Base-by-base conservation (phyloP, 1,284 basidiomycete genomes). In the Apiotrichum veenhuisii region DNA sequence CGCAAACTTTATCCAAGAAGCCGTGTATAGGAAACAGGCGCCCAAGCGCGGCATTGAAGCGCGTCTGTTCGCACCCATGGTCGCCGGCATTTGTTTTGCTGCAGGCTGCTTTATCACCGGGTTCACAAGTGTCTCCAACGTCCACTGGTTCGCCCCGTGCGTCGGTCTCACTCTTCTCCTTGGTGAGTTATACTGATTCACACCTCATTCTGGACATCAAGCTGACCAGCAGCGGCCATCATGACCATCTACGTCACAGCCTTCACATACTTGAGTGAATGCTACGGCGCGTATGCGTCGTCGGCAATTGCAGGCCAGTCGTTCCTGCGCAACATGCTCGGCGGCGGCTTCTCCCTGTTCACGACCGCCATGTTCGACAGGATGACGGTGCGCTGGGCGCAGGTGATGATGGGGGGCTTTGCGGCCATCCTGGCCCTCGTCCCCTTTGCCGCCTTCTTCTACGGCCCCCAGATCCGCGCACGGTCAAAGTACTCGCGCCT, bases 31-130 rank as follows among this genome's bases (percentile, higher is more conserved):
- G 14, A 26, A 26, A 1, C 37, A 40, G 34, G 59, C 59, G n/a
- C 72, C 76, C 0, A 80, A 67, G 18, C 75, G 80, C 43, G 87
- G 87, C 0, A 85, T 87, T 0, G 88, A 91, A 74, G 88, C 88
- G 0, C 81, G 88, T 10, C 75, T 91, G 23, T 88, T 86, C 63
- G 75, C 78, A 14, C 84, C 87, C 3, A 86, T 87, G 72, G 71
- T 81, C 10, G 87, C 85, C 0, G 86, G 82, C 0, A 57, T 89
- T 15, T 64, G 85, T 3, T 80, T 89, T 52, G 85, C 87, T 0
- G 66, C 79, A 1, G 83, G 83, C 5, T 85, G 87, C 79, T 84
- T 87, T 72, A 67, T 77, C 50, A 77, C 70, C 56, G 76, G 71
- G 5, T 77, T 74, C 59, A 74, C 74, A 7, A 63, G 68, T 49